Base-by-base conservation (phyloP, 305 asterid species). In the Fraxinus xanthoxyloides region DNA sequence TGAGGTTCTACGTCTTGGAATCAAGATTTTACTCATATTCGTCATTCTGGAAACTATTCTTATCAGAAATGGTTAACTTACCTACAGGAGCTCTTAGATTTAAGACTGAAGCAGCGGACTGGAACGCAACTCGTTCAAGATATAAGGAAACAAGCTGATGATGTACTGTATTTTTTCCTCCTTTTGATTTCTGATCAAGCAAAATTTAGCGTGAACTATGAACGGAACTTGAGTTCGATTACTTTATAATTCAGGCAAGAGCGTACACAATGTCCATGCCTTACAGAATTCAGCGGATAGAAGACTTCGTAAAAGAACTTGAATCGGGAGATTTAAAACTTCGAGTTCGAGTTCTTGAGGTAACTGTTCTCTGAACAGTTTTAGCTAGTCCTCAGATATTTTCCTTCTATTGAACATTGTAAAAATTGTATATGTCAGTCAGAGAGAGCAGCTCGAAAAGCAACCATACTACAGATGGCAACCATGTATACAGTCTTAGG, bases 341-440 rank as follows among this genome's bases (percentile, higher is more conserved):
- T 69, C 91, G 97, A 43, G 99, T 95, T 74, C 93, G 99, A 79
- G 99, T 95, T 80, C 95, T 95, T 40, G 99, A 95, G 98, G 98
- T 92, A 69, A 83, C 46, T 83, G 73, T 83, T 77, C 34, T 17
- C 15, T 4, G 9, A 40, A 74, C 7, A 23, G 32, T 34, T 26
- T 26, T 24, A 46, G 67, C 67, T 56, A 82, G 21, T 21, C 6
- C 23, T 51, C 61, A 9, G 23, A 51, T 51, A 51, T 51, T 51
- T 51, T 51, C 17, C 8, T 51, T n/a, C 23, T 51, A 51, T 51
- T 51, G 61, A 51, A 51, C 23, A 51, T 15, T 51, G 7, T 51
- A 51, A 51, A 51, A 17, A 4, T 51, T 51, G 61, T 17, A 4
- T 48, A 17, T 48, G 0, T 51, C 91, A 95, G 98, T 95, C 99